phyloP scores from a whole-genome alignment of 176 grass and related monocot genomes.

The Saccharum spontaneum region DNA sequence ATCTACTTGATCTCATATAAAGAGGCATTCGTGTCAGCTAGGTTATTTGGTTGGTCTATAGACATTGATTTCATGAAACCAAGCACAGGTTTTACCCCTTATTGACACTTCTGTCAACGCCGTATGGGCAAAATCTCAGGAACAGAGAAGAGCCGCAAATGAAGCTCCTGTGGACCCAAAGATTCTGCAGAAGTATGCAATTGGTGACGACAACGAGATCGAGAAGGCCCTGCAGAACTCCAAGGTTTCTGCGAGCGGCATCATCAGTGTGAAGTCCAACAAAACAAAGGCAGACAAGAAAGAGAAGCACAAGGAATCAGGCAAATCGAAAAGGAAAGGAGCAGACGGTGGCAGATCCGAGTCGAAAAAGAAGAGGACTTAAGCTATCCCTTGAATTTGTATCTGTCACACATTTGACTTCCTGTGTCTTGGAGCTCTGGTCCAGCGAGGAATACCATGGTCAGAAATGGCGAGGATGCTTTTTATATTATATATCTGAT shows the following conservation, averaged over 20 bases:
- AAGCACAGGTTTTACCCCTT: neutral
- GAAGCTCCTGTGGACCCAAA: constrained; percentile 56
- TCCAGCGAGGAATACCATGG: neutral
- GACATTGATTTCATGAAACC: neutral
- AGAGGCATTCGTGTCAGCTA: neutral
- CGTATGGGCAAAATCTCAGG: constrained; percentile 38
- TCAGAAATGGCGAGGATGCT: no score
- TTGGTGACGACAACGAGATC: constrained; percentile 53
- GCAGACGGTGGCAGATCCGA: constrained; percentile 52
- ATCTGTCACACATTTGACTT: neutral
- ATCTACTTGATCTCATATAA: neutral
- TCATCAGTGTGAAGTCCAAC: constrained; percentile 82
- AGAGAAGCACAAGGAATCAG: constrained; percentile 39
- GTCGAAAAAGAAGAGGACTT: constrained; percentile 68
- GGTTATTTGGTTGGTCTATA: neutral
- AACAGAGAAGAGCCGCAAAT: constrained; percentile 55
- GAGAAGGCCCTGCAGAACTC: constrained; percentile 61
- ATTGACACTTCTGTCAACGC: neutral
- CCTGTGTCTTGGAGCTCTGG: neutral
- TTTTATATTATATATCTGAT: neutral
- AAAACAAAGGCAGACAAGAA: constrained; percentile 50
- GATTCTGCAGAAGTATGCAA: constrained; percentile 68
- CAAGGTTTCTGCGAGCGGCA: constrained; percentile 68
- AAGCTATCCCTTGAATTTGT: neutral
- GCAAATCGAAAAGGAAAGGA: constrained; percentile 75